Percentiles rank a stretch among this genome's conserved stretches.
phyloP scores from a whole-genome alignment of 495 filamentous ascomycete species.

The Aspergillus nanangensis region DNA sequence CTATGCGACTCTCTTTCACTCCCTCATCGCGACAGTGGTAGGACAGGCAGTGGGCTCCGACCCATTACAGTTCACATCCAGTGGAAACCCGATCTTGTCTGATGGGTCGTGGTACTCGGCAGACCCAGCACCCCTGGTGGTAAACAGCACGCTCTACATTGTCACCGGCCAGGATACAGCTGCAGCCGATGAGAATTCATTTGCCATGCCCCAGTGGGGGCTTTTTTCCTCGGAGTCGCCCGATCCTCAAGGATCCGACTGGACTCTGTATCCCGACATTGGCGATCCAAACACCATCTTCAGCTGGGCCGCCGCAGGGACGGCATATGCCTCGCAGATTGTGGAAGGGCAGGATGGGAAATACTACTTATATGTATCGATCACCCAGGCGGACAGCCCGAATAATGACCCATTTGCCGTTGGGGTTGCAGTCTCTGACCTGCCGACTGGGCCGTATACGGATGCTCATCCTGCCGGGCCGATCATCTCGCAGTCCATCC shows the following conservation, averaged over 20 bases:
- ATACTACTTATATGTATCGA: constrained; percentile 2
- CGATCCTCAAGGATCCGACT: not conserved
- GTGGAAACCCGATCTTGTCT: constrained; percentile 2
- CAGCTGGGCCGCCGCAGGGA: not conserved
- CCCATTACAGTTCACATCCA: not conserved
- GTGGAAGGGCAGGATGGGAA: not conserved
- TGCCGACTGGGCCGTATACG: not conserved
- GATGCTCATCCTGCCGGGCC: constrained; percentile 2
- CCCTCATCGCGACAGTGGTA: not conserved
- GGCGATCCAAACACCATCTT: not conserved
- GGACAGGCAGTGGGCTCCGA: not conserved
- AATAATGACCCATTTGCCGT: constrained; percentile 1
- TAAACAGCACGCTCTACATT: constrained; percentile 2
- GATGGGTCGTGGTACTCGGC: constrained; percentile 1
- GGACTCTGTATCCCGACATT: constrained; percentile 1
- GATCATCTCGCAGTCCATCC: constrained; percentile 2
- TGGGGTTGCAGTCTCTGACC: not conserved
- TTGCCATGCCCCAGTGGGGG: constrained; percentile 2
- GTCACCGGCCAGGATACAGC: constrained; percentile 3
- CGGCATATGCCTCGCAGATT: constrained; percentile 1
- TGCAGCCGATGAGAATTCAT: not conserved
- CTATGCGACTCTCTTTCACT: too few relatives aligned
- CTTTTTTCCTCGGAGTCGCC: not conserved
- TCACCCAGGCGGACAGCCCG: not conserved
- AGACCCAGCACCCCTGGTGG: constrained; percentile 1